These are phyloP conservation scores for Starmerella stellata DNA, from an alignment of 805 yeast species.

Conservation along the genomic window DNA sequence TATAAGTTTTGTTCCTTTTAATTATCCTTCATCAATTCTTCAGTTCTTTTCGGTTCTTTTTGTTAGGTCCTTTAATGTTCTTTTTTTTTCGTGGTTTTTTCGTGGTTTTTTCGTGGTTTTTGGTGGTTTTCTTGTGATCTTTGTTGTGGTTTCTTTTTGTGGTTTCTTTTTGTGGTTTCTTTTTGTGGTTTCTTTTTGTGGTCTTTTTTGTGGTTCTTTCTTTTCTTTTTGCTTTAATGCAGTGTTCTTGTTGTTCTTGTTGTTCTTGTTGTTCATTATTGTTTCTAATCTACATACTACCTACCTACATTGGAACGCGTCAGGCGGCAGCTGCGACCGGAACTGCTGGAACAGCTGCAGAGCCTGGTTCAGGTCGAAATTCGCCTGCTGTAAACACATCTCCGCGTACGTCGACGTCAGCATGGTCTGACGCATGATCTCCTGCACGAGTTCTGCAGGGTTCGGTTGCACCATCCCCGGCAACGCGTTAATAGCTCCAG, in stretches of 20 bases:
- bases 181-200: background rate
- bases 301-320: constrained; percentile 27
- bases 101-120: no score
- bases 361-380: constrained; percentile 62
- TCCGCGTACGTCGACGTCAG: constrained; percentile 62
- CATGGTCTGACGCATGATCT: constrained; percentile 52
- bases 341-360: constrained; percentile 52
- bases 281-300: background rate
- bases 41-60: no score
- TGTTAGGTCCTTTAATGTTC: no score
- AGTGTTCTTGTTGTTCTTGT: background rate
- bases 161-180: background rate
- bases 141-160: no score
- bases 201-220: background rate
- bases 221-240: background rate
- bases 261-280: background rate
- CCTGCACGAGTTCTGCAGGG: constrained; percentile 39
- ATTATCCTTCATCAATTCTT: no score
- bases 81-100: no score
- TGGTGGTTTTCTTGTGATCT: no score
- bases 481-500: constrained; percentile 25
- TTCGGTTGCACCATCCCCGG: background rate
- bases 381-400: constrained; percentile 73
- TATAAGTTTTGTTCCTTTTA: no score
- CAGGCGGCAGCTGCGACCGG: constrained; percentile 38